Evolutionary conservation across 108 stramenopile species (phyloP), one percentile per base, ranked within the genome.

Genomic region (Cyclotella atomus): DNA sequence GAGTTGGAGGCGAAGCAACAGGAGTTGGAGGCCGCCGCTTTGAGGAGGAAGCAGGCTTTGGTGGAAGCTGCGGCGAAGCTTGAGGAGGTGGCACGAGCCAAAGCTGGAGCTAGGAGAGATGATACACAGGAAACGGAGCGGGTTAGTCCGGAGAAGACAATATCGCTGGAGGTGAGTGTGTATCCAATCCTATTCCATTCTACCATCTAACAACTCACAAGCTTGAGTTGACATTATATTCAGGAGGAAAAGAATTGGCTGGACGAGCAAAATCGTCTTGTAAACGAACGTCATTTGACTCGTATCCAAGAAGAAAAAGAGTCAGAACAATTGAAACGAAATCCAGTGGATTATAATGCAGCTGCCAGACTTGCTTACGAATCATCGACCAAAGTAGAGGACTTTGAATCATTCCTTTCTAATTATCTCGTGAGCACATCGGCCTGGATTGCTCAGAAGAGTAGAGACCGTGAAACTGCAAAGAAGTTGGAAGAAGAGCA

Each of bases 321-420:
- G 23, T n/a, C n/a, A n/a, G n/a, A 35, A 54, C 1, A 50, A 20
- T 55, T 53, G 1, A 44, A 14, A 24, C 16, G 20, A 62, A 62
- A 62, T 43, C 61, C 61, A 6, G 61, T 62, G 20, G 61, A 62
- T 24, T 79, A 79, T 44, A 64, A 79, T 34, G 64, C 77, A 20
- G 72, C 77, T 30, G 77, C 66, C 12, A 30, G 53, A 57, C 49
- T 73, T 54, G 77, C 77, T 2, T 73, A 65, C 25, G 45, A 68
- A 47, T 45, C 44, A 20, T 29, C 61, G 15, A 60, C 28, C 16
- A 41, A 17, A 19, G 23, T 36, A 12, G 70, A 55, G 21, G 76
- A 64, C 32, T 76, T 63, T 33, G 45, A 63, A 9, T 23, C 59
- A 2, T 76, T 76, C 30, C 46, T 52, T 69, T 36, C 67, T 3